Conservation (phyloP, 306 rosid genomes). For the Echinosophora koreensis region DNA sequence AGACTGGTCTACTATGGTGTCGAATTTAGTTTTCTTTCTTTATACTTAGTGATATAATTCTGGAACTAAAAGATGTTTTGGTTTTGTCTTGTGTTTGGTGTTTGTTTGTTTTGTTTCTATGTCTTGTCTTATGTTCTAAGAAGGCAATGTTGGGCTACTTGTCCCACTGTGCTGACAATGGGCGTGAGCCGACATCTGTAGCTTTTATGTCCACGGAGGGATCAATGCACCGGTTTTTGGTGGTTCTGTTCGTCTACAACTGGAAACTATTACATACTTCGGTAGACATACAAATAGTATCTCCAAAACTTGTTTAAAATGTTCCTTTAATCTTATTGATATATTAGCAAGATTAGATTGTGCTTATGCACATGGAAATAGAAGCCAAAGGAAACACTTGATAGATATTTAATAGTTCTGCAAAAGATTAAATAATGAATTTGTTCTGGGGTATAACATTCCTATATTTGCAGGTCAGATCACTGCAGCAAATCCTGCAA, state of each 20-base stretch:
- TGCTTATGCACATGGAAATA: slow-evolving; percentile 49
- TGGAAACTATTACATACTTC: slow-evolving; percentile 83
- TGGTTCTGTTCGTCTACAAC: slow-evolving; percentile 99
- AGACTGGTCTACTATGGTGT: slow-evolving; percentile 67
- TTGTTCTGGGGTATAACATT: slow-evolving; percentile 43
- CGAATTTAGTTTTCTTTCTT: slow-evolving; percentile 51
- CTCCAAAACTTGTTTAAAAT: slow-evolving; percentile 66
- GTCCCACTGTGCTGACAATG: slow-evolving; percentile 99
- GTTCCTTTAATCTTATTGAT: slow-evolving; percentile 54
- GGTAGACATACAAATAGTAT: slow-evolving; percentile 91
- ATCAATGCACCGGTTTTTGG: slow-evolving; percentile 94
- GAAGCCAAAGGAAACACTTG: slow-evolving; percentile 52
- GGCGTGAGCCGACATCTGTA: slow-evolving; percentile 99
- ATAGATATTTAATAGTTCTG: slow-evolving; percentile 38
- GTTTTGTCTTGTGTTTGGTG: slow-evolving; percentile 97
- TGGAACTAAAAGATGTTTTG: slow-evolving; percentile 96
- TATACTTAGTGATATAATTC: slow-evolving; percentile 82
- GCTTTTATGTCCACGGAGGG: slow-evolving; percentile 99
- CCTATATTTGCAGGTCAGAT: slow-evolving; percentile 80
- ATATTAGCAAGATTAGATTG: slow-evolving; percentile 51
- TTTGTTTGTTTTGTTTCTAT: slow-evolving; percentile 97
- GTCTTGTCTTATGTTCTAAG: slow-evolving; percentile 93
- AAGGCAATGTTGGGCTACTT: slow-evolving; percentile 99
- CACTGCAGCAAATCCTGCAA: slow-evolving; percentile 75
- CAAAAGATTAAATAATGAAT: slow-evolving; percentile 33